Evolutionary conservation across 176 grass and related monocot genomes (phyloP).

Genomic region (Canna indica): DNA sequence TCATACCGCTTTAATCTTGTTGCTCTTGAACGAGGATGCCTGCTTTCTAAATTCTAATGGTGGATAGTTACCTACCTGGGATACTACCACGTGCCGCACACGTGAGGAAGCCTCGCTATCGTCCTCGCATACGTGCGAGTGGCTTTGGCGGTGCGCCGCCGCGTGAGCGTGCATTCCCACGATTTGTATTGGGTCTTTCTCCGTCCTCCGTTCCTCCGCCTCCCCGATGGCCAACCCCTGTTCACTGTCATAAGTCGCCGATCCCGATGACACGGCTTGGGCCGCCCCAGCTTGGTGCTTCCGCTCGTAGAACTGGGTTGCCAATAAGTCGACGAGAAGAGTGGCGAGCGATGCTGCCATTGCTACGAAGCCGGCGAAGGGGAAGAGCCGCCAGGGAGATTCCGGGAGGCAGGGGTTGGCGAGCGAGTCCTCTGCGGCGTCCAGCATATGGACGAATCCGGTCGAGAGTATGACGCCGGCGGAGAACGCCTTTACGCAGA

Average conservation of each 20-base stretch:
- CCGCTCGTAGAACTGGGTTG: constrained; percentile 59
- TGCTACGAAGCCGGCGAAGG: constrained; percentile 67
- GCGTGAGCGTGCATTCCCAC: constrained; percentile 23
- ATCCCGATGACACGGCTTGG: constrained; percentile 22
- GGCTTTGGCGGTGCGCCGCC: constrained; percentile 26
- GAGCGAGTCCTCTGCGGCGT: constrained; percentile 46
- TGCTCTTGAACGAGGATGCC: background rate
- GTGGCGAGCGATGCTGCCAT: constrained; percentile 70
- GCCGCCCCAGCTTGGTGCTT: constrained; percentile 44
- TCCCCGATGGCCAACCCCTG: too few relatives aligned
- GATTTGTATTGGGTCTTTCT: background rate
- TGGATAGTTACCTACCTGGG: constrained; percentile 51
- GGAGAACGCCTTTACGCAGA: constrained; percentile 48
- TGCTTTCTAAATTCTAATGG: background rate
- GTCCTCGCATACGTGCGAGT: constrained; percentile 14
- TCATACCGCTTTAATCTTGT: background rate
- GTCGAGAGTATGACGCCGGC: constrained; percentile 79
- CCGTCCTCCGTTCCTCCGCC: background rate
- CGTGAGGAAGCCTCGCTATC: constrained; percentile 30
- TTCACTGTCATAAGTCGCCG: too few relatives aligned
- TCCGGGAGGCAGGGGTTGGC: constrained; percentile 44
- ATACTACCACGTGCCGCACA: constrained; percentile 65
- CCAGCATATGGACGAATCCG: constrained; percentile 80
- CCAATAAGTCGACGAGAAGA: constrained; percentile 58
- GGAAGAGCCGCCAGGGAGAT: constrained; percentile 41